Percentiles rank a stretch among this genome's conserved stretches.
Conservation (phyloP, 352 stramenopile species). For the Phytophthora ohioensis region DNA sequence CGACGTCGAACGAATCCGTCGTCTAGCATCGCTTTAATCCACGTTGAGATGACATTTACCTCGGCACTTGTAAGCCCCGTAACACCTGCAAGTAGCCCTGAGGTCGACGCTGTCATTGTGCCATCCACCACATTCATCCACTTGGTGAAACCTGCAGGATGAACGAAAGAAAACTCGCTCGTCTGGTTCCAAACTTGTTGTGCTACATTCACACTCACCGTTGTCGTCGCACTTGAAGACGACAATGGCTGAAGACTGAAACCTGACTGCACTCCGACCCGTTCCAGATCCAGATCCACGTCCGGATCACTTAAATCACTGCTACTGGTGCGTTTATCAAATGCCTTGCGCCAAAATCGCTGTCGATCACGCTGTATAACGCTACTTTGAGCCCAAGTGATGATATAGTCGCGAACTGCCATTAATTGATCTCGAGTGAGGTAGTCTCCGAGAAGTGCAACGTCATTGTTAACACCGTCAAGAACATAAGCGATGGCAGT, state of each 20-base stretch:
- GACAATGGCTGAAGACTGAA: slow-evolving; percentile 55
- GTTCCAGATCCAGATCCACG: slow-evolving; percentile 71
- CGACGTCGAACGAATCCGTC: slow-evolving; percentile 60
- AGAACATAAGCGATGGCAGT: slow-evolving; percentile 63
- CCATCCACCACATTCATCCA: slow-evolving; percentile 51
- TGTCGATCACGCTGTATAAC: slow-evolving; percentile 65
- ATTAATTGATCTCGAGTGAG: slow-evolving; percentile 67
- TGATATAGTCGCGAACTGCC: slow-evolving; percentile 65
- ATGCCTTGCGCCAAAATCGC: slow-evolving; percentile 68
- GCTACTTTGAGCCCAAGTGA: slow-evolving; percentile 55
- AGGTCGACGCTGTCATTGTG: slow-evolving; percentile 7
- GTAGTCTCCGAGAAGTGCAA: slow-evolving; percentile 55
- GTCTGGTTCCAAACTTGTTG: slow-evolving; percentile 58
- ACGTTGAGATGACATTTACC: slow-evolving; percentile 47
- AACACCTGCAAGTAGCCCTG: slow-evolving; percentile 26
- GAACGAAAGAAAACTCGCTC: slow-evolving; percentile 51
- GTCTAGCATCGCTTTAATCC: slow-evolving; percentile 49
- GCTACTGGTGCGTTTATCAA: slow-evolving; percentile 47
- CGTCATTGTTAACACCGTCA: slow-evolving; percentile 70
- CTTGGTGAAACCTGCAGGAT: slow-evolving; percentile 55
- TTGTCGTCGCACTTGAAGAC: slow-evolving; percentile 29
- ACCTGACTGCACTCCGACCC: slow-evolving; percentile 53
- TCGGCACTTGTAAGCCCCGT: slow-evolving; percentile 36
- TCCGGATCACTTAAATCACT: slow-evolving; percentile 58
- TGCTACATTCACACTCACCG: slow-evolving; percentile 41